Evolutionary conservation across 441 rosid species (phyloP).

Genomic region (Croton setiger): DNA sequence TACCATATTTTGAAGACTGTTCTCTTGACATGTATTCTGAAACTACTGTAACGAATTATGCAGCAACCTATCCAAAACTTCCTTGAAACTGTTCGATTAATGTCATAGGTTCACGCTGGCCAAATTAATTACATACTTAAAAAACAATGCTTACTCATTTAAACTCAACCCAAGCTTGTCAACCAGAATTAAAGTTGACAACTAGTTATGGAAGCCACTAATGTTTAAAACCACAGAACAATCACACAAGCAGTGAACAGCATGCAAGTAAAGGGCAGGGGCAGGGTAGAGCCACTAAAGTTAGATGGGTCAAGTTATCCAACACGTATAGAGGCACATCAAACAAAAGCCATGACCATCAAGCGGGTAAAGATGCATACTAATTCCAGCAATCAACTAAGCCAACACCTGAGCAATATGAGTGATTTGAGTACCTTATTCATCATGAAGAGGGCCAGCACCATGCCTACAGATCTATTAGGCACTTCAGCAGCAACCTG

Average conservation of each 20-base stretch:
- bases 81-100: neutral
- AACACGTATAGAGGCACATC: slow-evolving; percentile 1
- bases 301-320: slow-evolving; percentile 5
- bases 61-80: neutral
- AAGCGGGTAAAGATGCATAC: neutral
- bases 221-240: neutral
- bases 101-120: neutral
- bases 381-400: neutral
- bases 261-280: neutral
- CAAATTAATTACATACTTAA: neutral
- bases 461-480: slow-evolving; percentile 81
- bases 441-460: slow-evolving; percentile 74
- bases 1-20: neutral
- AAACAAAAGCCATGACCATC: neutral
- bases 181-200: neutral
- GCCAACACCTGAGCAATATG: neutral
- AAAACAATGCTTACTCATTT: neutral
- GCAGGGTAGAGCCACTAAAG: slow-evolving; percentile 13
- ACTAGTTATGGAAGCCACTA: neutral
- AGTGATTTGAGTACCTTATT: slow-evolving; percentile 53
- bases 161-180: neutral
- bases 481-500: slow-evolving; percentile 74
- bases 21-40: slow-evolving; percentile 1
- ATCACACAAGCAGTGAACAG: slow-evolving; percentile 1
- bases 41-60: neutral